phyloP scores from a whole-genome alignment of 2,329 filamentous ascomycete genomes.

The Drechslerella stenobrocha region DNA sequence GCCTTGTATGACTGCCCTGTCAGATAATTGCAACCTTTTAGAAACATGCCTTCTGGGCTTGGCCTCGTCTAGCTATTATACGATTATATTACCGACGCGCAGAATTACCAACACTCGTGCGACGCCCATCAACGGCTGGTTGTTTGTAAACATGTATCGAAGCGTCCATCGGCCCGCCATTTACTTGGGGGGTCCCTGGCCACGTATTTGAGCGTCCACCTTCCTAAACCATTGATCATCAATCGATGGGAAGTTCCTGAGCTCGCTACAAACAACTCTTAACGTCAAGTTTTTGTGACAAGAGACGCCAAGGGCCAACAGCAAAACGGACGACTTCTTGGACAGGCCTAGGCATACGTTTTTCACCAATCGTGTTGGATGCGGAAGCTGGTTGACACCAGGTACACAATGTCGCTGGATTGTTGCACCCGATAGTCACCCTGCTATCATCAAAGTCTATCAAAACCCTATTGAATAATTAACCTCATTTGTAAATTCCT shows the following conservation, averaged over 20 bases:
- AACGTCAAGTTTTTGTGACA: conserved; percentile 4
- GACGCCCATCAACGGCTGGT: not conserved
- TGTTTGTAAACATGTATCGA: not conserved
- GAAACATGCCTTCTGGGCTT: too few species aligned
- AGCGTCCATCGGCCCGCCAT: not conserved
- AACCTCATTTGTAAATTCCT: conserved; percentile 14
- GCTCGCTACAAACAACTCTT: conserved; percentile 20
- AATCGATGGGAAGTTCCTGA: conserved; percentile 19
- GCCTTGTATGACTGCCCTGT: too few species aligned
- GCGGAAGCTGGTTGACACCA: conserved; percentile 31
- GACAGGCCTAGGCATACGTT: conserved; percentile 28
- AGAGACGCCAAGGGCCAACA: conserved; percentile 37
- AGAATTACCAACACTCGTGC: not conserved
- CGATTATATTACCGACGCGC: not conserved
- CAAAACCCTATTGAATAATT: too few species aligned
- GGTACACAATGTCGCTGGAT: too few species aligned
- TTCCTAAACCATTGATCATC: conserved; percentile 28
- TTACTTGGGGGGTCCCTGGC: not conserved
- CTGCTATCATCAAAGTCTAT: too few species aligned
- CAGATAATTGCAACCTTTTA: too few species aligned
- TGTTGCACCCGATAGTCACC: too few species aligned
- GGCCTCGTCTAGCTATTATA: not conserved
- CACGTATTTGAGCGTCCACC: conserved; percentile 8
- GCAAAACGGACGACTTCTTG: conserved; percentile 23
- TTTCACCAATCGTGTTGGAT: conserved; percentile 34